Base-by-base conservation (phyloP, 192 early-diverging fungal species). In the Lunasporangiospora selenospora region DNA sequence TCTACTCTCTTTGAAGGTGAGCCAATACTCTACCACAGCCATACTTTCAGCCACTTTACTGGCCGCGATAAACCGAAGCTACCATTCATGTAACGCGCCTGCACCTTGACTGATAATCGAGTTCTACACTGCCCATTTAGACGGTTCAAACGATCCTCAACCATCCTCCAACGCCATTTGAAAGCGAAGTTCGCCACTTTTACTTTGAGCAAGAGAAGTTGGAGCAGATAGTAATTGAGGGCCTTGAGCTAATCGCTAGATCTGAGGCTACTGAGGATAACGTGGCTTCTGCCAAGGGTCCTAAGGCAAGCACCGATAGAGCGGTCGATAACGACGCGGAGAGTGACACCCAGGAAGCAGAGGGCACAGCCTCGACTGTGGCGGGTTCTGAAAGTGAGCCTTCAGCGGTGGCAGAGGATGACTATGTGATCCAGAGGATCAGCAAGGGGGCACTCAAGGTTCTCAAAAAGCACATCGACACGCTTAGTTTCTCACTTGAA, bases 1-100 rank as follows among this genome's bases (percentile, higher is more conserved):
- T 43, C 57, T 87, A 21, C 42, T 87, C 18, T 77, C 78, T 6
- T 34, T 85, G 27, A 67, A 67, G 58, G 62, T 58, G 15, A 45
- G 76, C 11, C n/a, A n/a, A n/a, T n/a, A n/a, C n/a, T n/a, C n/a
- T n/a, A n/a, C n/a, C n/a, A n/a, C n/a, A n/a, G n/a, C n/a, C n/a
- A n/a, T n/a, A n/a, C n/a, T n/a, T n/a, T n/a, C n/a, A n/a, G n/a
- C n/a, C n/a, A n/a, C n/a, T n/a, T n/a, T n/a, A n/a, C n/a, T n/a
- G n/a, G n/a, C n/a, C n/a, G n/a, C n/a, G n/a, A n/a, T n/a, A n/a
- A n/a, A n/a, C n/a, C n/a, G n/a, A n/a, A n/a, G n/a, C n/a, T n/a
- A n/a, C n/a, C n/a, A n/a, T n/a, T n/a, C n/a, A n/a, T n/a, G n/a
- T n/a, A n/a, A n/a, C n/a, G n/a, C n/a, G n/a, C n/a, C n/a, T n/a